Percentiles rank a stretch among this genome's conserved stretches.
These are phyloP conservation scores for Phialophora chinensis DNA, from an alignment of 2,329 filamentous ascomycete genomes.

Conservation along the genomic window DNA sequence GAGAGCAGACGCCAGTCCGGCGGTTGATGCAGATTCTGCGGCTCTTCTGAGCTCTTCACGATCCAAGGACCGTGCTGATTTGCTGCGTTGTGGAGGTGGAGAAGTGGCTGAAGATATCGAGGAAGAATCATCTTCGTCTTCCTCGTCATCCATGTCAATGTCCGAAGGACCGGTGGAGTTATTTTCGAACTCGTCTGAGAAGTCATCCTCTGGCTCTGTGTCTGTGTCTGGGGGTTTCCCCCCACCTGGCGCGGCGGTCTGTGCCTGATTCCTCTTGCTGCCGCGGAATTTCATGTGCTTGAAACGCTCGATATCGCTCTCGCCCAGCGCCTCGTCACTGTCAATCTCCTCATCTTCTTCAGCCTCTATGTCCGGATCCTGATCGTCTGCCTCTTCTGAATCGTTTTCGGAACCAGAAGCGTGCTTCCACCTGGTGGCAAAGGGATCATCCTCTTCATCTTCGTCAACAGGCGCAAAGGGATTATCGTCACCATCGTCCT, in stretches of 20 bases:
- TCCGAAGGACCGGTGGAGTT: constrained; percentile 37
- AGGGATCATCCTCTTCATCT: constrained; percentile 41
- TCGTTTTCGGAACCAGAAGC: constrained; percentile 33
- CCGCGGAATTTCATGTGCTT: constrained; percentile 37
- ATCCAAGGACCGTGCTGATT: constrained; percentile 39
- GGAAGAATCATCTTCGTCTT: constrained; percentile 43
- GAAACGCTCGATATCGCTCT: constrained; percentile 38
- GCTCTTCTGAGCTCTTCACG: constrained; percentile 66
- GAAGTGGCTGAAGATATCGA: constrained; percentile 38
- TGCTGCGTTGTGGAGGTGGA: constrained; percentile 34
- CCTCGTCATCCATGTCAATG: constrained; percentile 46
- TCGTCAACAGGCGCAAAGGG: constrained; percentile 36
- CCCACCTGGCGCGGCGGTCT: constrained; percentile 25
- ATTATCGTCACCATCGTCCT: constrained; percentile 39
- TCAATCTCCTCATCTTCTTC: constrained; percentile 42
- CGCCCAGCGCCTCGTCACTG: constrained; percentile 40
- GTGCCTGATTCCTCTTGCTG: constrained; percentile 34
- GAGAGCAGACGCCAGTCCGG: constrained; percentile 66
- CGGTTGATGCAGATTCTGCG: constrained; percentile 69
- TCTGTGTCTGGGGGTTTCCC: constrained; percentile 39
- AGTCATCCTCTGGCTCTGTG: constrained; percentile 40
- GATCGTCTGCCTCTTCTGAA: constrained; percentile 33
- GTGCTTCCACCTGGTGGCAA: constrained; percentile 20
- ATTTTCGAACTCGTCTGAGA: constrained; percentile 23
- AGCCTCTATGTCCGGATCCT: constrained; percentile 34